A percentile compares a stretch with the other conserved stretches of the same genome.
phyloP scores from a whole-genome alignment of 2,329 filamentous ascomycete genomes.

The Trichoderma pleuroti region DNA sequence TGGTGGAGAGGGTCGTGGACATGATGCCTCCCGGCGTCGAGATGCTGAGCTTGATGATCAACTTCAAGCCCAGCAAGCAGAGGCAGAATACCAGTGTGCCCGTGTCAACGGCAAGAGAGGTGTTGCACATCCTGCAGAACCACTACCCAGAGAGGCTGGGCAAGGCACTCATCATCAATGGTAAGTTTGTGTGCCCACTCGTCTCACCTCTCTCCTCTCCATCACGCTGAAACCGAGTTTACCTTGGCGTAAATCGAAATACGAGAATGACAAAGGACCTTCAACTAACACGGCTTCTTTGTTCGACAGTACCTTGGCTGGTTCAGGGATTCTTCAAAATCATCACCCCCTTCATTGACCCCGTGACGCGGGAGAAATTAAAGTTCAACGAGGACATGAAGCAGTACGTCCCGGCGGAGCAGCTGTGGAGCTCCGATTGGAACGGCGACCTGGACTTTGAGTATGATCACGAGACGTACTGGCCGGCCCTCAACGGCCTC shows the following conservation, averaged over 20 bases:
- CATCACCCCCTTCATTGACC: slow-evolving; percentile 95
- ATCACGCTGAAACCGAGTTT: background rate
- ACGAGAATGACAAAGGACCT: background rate
- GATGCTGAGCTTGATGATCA: slow-evolving; percentile 80
- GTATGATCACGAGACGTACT: slow-evolving; percentile 86
- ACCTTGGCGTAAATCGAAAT: background rate
- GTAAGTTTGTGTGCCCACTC: slow-evolving; percentile 45
- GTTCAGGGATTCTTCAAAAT: slow-evolving; percentile 94
- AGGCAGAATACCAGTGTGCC: slow-evolving; percentile 71
- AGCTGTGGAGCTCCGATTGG: slow-evolving; percentile 73
- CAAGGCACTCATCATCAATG: slow-evolving; percentile 82
- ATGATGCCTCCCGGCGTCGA: slow-evolving; percentile 85
- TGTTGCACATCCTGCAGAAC: slow-evolving; percentile 87
- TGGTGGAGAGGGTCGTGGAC: slow-evolving; percentile 87
- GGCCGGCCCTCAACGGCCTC: slow-evolving; percentile 76
- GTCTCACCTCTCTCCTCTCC: background rate
- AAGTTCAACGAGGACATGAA: slow-evolving; percentile 94
- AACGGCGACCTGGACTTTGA: slow-evolving; percentile 82
- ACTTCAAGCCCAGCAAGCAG: slow-evolving; percentile 78
- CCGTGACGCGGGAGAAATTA: slow-evolving; percentile 87
- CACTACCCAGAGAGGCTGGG: slow-evolving; percentile 94
- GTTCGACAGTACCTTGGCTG: slow-evolving; percentile 72
- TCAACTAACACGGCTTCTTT: background rate
- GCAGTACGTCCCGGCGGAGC: slow-evolving; percentile 73
- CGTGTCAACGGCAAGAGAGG: slow-evolving; percentile 72